Percentiles rank a stretch among this genome's conserved stretches.
phyloP scores from a whole-genome alignment of 768 basidiomycete species.

The Tulasnella sp. region DNA sequence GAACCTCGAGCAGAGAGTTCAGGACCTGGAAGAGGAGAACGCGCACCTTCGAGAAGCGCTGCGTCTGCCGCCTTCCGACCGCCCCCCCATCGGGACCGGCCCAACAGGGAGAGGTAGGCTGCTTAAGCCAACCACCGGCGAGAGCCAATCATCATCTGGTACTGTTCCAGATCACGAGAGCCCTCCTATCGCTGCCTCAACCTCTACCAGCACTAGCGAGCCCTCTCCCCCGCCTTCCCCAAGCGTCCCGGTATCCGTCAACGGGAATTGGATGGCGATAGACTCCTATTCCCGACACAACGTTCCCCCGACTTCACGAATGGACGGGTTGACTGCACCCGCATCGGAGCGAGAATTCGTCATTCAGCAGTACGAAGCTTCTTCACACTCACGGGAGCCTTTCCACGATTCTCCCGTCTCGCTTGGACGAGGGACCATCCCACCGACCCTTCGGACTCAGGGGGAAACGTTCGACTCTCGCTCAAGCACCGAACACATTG shows the following conservation, averaged over 20 bases:
- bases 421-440: constrained; percentile 7
- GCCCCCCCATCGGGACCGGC: constrained; percentile 72
- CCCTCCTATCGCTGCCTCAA: constrained; percentile 18
- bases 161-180: constrained; percentile 12
- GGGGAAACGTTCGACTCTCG: constrained; percentile 1
- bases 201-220: constrained; percentile 13
- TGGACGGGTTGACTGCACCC: background rate
- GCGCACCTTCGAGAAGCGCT: constrained; percentile 64
- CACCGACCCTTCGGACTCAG: constrained; percentile 8
- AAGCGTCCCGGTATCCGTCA: background rate
- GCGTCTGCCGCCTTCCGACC: constrained; percentile 67
- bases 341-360: constrained; percentile 6
- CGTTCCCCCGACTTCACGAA: background rate
- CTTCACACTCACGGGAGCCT: constrained; percentile 3
- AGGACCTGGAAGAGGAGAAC: constrained; percentile 83
- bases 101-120: constrained; percentile 79
- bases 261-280: constrained; percentile 13
- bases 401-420: constrained; percentile 11
- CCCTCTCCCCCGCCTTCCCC: constrained; percentile 17
- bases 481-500: background rate
- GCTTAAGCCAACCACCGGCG: background rate
- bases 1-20: constrained; percentile 74
- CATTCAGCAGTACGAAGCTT: background rate
- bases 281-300: background rate
- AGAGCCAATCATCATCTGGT: constrained; percentile 6